Percentiles rank a stretch among this genome's conserved stretches.
Evolutionary conservation across 1,284 basidiomycete species (phyloP).

Genomic region (Tilletia setariae): DNA sequence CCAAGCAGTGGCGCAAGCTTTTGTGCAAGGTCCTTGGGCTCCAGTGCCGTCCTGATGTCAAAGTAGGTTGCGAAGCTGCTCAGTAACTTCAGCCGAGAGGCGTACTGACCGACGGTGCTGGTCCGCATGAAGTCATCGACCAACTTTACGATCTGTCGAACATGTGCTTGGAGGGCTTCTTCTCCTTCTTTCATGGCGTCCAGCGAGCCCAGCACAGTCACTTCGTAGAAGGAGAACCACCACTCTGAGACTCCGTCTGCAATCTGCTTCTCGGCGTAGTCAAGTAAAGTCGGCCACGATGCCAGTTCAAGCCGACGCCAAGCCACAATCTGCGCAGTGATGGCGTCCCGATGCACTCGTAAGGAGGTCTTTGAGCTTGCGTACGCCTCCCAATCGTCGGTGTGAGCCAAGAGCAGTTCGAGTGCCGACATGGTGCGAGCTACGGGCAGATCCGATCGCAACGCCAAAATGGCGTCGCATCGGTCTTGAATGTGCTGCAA

Average conservation of each 20-base stretch:
- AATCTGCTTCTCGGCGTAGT: slow-evolving; percentile 52
- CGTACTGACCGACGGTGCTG: slow-evolving; percentile 80
- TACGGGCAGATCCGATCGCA: slow-evolving; percentile 71
- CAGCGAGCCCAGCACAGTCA: slow-evolving; percentile 60
- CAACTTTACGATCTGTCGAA: slow-evolving; percentile 71
- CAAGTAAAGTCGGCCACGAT: slow-evolving; percentile 79
- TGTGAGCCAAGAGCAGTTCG: slow-evolving; percentile 81
- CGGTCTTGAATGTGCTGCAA: slow-evolving; percentile 77
- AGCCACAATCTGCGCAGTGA: slow-evolving; percentile 74
- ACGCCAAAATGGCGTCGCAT: slow-evolving; percentile 67
- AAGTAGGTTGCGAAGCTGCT: slow-evolving; percentile 63
- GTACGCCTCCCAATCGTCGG: slow-evolving; percentile 95
- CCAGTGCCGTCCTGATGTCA: slow-evolving; percentile 28
- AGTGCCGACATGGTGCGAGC: slow-evolving; percentile 79
- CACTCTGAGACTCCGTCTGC: slow-evolving; percentile 66
- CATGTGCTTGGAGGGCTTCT: slow-evolving; percentile 60
- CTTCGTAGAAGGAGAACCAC: slow-evolving; percentile 91
- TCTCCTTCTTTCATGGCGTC: slow-evolving; percentile 43
- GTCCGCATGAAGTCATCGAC: slow-evolving; percentile 75
- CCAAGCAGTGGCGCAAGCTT: slow-evolving; percentile 61
- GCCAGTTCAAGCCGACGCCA: slow-evolving; percentile 88
- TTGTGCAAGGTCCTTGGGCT: slow-evolving; percentile 27
- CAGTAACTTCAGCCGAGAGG: slow-evolving; percentile 69
- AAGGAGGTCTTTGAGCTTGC: slow-evolving; percentile 83
- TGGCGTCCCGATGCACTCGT: slow-evolving; percentile 64